Evolutionary conservation across 208 protist genomes (phyloP).

Genomic region (Leishmania mexicana): DNA sequence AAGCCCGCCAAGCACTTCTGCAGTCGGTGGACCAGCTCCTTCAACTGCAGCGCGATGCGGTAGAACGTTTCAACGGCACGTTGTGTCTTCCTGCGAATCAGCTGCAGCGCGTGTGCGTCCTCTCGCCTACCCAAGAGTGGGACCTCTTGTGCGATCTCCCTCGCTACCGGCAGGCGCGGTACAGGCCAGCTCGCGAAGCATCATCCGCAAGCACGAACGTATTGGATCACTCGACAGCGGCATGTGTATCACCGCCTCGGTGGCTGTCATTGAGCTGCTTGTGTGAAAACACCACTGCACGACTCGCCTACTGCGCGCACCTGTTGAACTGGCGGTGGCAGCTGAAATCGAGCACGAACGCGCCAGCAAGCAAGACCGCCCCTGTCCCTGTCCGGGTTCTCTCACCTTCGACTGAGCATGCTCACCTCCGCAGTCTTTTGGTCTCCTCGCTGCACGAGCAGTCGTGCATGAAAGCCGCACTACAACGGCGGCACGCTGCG

Average conservation of each 20-base stretch:
- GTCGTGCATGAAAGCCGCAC: slow-evolving; percentile 11
- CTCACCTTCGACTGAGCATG: slow-evolving; percentile 24
- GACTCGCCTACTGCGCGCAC: slow-evolving; percentile 51
- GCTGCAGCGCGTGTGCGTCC: slow-evolving; percentile 14
- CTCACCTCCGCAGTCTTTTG: slow-evolving; percentile 24
- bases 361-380: neutral
- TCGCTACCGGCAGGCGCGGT: slow-evolving; percentile 27
- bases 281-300: slow-evolving; percentile 43
- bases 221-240: neutral
- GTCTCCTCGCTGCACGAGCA: slow-evolving; percentile 26
- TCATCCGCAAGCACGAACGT: neutral
- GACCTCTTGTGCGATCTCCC: slow-evolving; percentile 53
- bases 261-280: slow-evolving; percentile 42
- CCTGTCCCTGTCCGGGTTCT: slow-evolving; percentile 16
- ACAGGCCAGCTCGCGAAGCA: neutral
- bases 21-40: slow-evolving; percentile 60
- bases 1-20: slow-evolving; percentile 50
- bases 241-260: slow-evolving; percentile 13
- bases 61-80: neutral
- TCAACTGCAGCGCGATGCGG: slow-evolving; percentile 45
- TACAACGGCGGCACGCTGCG: slow-evolving; percentile 19
- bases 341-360: neutral
- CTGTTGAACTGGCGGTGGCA: slow-evolving; percentile 16
- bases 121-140: slow-evolving; percentile 57
- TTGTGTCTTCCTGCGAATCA: neutral